A percentile compares a stretch with the other conserved stretches of the same genome.
These are phyloP conservation scores for Thinopyrum obtusiflorum DNA, from an alignment of 202 grass and related monocot genomes.

Conservation along the genomic window DNA sequence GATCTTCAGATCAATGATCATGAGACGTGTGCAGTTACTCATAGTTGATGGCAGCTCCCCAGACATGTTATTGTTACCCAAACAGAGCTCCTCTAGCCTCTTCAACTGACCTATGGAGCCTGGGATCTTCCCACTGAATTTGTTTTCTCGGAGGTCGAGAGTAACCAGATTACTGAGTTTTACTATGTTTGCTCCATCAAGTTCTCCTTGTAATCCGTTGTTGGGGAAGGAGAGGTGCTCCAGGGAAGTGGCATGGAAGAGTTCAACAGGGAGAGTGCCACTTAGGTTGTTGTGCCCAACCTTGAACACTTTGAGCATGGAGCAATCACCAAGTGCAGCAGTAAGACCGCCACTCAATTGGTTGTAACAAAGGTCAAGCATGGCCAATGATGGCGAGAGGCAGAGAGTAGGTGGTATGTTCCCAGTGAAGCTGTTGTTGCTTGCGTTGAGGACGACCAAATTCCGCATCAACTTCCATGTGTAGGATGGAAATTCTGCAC, in stretches of 20 bases:
- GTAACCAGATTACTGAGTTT: neutral
- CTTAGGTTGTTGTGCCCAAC: slow-evolving; percentile 6
- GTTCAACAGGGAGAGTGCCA: neutral
- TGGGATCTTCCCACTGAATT: neutral
- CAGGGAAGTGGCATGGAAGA: slow-evolving; percentile 3
- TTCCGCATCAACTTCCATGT: neutral
- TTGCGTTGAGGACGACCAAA: neutral
- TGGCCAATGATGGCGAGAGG: neutral
- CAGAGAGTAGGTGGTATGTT: neutral
- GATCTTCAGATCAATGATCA: neutral
- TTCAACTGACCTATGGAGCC: neutral
- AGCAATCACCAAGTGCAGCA: neutral
- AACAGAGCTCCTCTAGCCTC: slow-evolving; percentile 4
- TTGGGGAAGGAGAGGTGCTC: neutral
- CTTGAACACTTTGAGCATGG: neutral
- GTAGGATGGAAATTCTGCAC: slow-evolving; percentile 1
- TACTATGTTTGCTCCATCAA: neutral
- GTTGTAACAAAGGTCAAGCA: slow-evolving; percentile 13
- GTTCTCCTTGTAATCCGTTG: neutral
- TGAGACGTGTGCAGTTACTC: neutral
- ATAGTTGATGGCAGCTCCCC: slow-evolving; percentile 1
- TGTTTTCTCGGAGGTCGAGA: neutral
- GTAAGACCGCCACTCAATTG: neutral
- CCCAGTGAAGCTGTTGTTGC: slow-evolving; percentile 1
- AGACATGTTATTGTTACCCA: slow-evolving; percentile 2